phyloP scores from a whole-genome alignment of 179 eudicot genomes.

The Beta lomatogona region DNA sequence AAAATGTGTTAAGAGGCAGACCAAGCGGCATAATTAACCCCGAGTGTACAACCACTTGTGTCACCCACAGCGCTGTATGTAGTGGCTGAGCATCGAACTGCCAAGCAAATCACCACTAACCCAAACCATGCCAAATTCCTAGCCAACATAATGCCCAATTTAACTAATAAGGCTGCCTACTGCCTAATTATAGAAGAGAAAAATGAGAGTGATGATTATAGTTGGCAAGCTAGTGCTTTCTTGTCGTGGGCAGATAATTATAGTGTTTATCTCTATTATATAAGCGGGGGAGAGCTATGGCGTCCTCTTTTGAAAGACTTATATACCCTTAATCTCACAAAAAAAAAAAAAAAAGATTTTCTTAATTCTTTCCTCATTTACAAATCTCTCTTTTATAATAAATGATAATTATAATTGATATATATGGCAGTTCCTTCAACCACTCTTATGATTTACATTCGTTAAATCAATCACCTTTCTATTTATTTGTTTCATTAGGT shows the following conservation, averaged over 20 bases:
- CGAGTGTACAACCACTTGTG: conserved; percentile 67
- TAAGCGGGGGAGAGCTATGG: too few relatives aligned
- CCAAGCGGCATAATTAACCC: conserved; percentile 68
- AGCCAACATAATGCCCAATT: background rate
- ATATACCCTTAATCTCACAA: too few relatives aligned
- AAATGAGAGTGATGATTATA: background rate
- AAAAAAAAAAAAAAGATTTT: too few relatives aligned
- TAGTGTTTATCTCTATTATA: too few relatives aligned
- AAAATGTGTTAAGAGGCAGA: conserved; percentile 53
- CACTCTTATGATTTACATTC: too few relatives aligned
- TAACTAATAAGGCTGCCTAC: background rate
- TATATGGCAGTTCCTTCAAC: too few relatives aligned
- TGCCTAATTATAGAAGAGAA: background rate
- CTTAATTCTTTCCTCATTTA: too few relatives aligned
- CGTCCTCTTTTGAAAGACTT: too few relatives aligned
- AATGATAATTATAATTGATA: too few relatives aligned
- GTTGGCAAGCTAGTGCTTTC: background rate
- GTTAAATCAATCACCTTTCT: too few relatives aligned
- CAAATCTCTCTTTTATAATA: too few relatives aligned
- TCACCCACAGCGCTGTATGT: conserved; percentile 73
- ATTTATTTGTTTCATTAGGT: too few relatives aligned
- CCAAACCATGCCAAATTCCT: background rate
- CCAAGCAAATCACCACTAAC: conserved; percentile 12
- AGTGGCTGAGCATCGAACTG: conserved; percentile 40
- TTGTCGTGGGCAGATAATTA: background rate